Evolutionary conservation across 2,329 filamentous ascomycete genomes (phyloP).

Genomic region (Paraconiothyrium brasiliense): DNA sequence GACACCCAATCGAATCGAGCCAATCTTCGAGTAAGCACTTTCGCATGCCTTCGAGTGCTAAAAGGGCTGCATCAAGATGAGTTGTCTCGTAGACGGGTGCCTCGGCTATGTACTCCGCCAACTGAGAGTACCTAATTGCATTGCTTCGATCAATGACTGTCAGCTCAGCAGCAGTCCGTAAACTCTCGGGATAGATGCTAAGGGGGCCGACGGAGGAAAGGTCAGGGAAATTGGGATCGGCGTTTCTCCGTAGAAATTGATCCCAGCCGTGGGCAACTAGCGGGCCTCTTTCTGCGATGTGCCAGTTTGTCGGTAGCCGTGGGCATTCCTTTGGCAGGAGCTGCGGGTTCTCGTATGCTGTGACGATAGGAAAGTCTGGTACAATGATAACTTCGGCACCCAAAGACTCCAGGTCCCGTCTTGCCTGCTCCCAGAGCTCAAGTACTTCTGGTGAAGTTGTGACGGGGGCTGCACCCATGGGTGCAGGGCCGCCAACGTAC

Average conservation of each 20-base stretch:
- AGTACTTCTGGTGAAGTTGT: slow-evolving; percentile 51
- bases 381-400: slow-evolving; percentile 55
- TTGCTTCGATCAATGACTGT: slow-evolving; percentile 1
- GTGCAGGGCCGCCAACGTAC: slow-evolving; percentile 57
- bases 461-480: slow-evolving; percentile 43
- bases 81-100: slow-evolving; percentile 1
- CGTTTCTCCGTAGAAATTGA: slow-evolving; percentile 58
- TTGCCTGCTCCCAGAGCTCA: slow-evolving; percentile 46
- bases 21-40: slow-evolving; percentile 61
- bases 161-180: background rate
- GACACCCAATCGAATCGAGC: slow-evolving; percentile 54
- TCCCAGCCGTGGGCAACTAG: slow-evolving; percentile 63
- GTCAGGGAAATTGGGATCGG: slow-evolving; percentile 50
- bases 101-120: background rate
- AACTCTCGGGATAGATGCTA: background rate
- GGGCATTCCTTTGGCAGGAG: slow-evolving; percentile 52
- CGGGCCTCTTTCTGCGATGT: slow-evolving; percentile 56
- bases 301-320: slow-evolving; percentile 58
- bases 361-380: slow-evolving; percentile 58
- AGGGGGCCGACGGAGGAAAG: slow-evolving; percentile 48
- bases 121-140: slow-evolving; percentile 49
- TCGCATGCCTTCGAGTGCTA: slow-evolving; percentile 59
- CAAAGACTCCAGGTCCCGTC: slow-evolving; percentile 49
- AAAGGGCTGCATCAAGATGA: slow-evolving; percentile 28
- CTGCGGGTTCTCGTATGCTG: slow-evolving; percentile 55